Percentiles rank a stretch among this genome's conserved stretches.
Evolutionary conservation across 306 rosid genomes (phyloP).

Genomic region (Prunus mira): DNA sequence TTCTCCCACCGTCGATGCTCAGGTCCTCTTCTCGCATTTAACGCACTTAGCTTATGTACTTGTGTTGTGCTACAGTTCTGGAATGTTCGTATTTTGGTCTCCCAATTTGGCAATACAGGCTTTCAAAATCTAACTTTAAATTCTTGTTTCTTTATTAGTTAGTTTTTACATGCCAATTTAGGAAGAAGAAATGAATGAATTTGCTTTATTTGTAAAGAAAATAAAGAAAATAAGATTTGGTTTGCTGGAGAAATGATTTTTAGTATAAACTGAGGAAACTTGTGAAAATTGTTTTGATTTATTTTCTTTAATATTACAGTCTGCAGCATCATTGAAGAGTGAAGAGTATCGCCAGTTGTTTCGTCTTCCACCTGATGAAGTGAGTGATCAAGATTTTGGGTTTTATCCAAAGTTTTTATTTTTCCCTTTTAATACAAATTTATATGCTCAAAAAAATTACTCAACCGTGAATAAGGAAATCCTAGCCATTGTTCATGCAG

Average conservation of each 20-base stretch:
- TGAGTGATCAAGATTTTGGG: constrained; percentile 40
- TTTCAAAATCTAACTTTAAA: not conserved
- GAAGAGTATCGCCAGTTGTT: constrained; percentile 96
- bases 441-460: too few species aligned
- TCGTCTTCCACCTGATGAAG: constrained; percentile 87
- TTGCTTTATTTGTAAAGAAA: not conserved
- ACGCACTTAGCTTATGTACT: not conserved
- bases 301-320: constrained; percentile 32
- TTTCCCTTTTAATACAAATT: not conserved
- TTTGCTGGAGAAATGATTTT: constrained; percentile 1
- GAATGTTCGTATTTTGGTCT: not conserved
- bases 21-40: constrained; percentile 31
- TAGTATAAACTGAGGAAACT: not conserved
- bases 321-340: constrained; percentile 53
- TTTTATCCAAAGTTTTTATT: not conserved
- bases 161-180: not conserved
- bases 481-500: too few species aligned
- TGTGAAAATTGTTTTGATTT: not conserved
- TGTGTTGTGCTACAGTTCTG: not conserved
- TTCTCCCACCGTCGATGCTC: constrained; percentile 49
- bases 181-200: not conserved
- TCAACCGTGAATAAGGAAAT: too few species aligned
- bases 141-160: not conserved
- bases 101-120: not conserved
- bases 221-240: not conserved